Percentiles rank a stretch among this genome's conserved stretches.
phyloP scores from a whole-genome alignment of 202 grass and related monocot genomes.

The Musa balbisiana region DNA sequence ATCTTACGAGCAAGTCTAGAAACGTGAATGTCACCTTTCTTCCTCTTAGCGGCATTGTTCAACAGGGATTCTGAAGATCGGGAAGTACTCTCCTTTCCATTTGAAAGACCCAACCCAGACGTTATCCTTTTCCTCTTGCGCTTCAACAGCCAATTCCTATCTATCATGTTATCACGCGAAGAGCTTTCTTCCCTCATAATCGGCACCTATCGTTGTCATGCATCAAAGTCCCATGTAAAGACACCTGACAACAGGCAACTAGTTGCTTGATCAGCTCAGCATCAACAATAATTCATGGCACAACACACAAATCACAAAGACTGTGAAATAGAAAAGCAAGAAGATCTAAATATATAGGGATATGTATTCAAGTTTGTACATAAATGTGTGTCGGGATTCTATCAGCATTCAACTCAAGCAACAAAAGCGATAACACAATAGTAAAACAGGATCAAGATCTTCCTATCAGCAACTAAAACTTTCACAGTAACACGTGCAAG shows the following conservation, averaged over 20 bases:
- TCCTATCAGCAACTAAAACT: background rate
- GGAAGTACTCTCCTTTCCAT: constrained; percentile 49
- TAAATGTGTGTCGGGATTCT: background rate
- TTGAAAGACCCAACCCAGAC: constrained; percentile 48
- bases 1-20: constrained; percentile 46
- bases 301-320: background rate
- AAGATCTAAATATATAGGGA: background rate
- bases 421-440: background rate
- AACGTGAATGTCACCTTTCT: constrained; percentile 40
- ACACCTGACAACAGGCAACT: background rate
- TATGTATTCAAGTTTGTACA: background rate
- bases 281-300: background rate
- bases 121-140: constrained; percentile 78
- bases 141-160: constrained; percentile 70
- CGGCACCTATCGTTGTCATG: background rate
- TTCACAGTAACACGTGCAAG: background rate
- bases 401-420: background rate
- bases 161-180: constrained; percentile 58
- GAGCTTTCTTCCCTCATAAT: constrained; percentile 77
- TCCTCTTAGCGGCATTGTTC: constrained; percentile 38
- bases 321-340: background rate
- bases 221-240: background rate
- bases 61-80: constrained; percentile 38
- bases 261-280: background rate
- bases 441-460: background rate